Percentiles rank a stretch among this genome's conserved stretches.
Conservation (phyloP, 1,139 yeast species). For the Yamadazyma epiphylla region DNA sequence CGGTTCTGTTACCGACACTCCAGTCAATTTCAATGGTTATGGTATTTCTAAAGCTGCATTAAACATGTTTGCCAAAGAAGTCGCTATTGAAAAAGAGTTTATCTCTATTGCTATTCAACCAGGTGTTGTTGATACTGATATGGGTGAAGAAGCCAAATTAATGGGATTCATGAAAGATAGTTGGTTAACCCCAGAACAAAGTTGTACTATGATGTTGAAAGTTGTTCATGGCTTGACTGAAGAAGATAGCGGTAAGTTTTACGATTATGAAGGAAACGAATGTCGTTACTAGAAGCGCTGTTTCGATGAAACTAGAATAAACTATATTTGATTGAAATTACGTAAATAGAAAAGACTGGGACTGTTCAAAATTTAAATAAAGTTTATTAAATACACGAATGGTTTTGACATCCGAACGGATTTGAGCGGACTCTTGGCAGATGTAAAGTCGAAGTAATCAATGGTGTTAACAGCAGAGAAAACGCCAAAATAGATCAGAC, state of each 20-base stretch:
- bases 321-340: too few relatives aligned
- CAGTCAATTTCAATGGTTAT: slow-evolving; percentile 15
- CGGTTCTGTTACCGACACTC: background rate
- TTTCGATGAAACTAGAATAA: too few relatives aligned
- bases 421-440: too few relatives aligned
- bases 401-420: too few relatives aligned
- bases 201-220: background rate
- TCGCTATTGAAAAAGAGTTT: slow-evolving; percentile 17
- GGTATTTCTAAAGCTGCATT: slow-evolving; percentile 34
- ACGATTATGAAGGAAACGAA: background rate
- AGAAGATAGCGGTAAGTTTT: background rate
- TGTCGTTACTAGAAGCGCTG: too few relatives aligned
- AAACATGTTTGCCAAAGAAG: slow-evolving; percentile 18
- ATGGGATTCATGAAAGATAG: background rate
- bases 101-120: slow-evolving; percentile 23
- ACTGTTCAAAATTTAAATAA: too few relatives aligned
- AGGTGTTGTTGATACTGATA: slow-evolving; percentile 25
- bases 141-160: slow-evolving; percentile 8
- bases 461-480: too few relatives aligned
- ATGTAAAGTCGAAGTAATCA: too few relatives aligned
- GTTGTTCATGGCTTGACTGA: background rate
- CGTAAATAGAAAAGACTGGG: too few relatives aligned
- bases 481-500: too few relatives aligned
- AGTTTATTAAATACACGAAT: too few relatives aligned
- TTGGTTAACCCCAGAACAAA: background rate